Percentiles rank a stretch among this genome's conserved stretches.
Conservation (phyloP, 2,329 filamentous ascomycete genomes). For the Talaromyces islandicus region DNA sequence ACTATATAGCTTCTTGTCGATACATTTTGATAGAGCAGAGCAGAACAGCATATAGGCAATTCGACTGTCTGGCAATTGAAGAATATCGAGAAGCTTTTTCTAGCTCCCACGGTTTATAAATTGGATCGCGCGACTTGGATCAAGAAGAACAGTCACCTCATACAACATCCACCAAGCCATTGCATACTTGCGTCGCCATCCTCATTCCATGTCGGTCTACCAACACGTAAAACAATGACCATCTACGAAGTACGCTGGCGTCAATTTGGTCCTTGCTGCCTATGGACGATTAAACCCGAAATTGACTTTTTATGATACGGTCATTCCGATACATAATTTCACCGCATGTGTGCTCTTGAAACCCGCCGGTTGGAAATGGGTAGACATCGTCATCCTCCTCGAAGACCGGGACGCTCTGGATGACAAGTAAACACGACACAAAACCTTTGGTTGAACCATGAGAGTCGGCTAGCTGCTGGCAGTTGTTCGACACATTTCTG, state of each 20-base stretch:
- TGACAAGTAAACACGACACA: not conserved
- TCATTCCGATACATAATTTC: not conserved
- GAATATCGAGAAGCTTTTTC: slow-evolving; percentile 49
- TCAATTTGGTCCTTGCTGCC: not conserved
- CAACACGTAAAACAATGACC: not conserved
- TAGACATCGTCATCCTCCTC: not conserved
- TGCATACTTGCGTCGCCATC: not conserved
- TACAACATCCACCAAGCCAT: not conserved
- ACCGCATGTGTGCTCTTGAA: not conserved
- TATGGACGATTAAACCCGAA: not conserved
- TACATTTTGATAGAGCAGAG: slow-evolving; percentile 63
- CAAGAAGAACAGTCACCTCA: slow-evolving; percentile 1
- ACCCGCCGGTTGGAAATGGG: not conserved
- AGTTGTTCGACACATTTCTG: not conserved
- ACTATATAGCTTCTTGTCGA: slow-evolving; percentile 62
- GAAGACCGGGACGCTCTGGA: not conserved
- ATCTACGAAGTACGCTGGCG: not conserved
- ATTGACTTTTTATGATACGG: not conserved
- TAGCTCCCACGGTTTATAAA: slow-evolving; percentile 64
- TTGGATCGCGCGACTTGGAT: slow-evolving; percentile 44
- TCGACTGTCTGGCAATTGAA: slow-evolving; percentile 28
- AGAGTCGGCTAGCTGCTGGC: not conserved
- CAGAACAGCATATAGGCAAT: slow-evolving; percentile 46
- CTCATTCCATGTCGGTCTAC: not conserved
- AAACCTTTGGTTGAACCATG: not conserved